Percentiles rank a stretch among this genome's conserved stretches.
Evolutionary conservation across 2,329 filamentous ascomycete genomes (phyloP).

Genomic region (Colletotrichum sp.): DNA sequence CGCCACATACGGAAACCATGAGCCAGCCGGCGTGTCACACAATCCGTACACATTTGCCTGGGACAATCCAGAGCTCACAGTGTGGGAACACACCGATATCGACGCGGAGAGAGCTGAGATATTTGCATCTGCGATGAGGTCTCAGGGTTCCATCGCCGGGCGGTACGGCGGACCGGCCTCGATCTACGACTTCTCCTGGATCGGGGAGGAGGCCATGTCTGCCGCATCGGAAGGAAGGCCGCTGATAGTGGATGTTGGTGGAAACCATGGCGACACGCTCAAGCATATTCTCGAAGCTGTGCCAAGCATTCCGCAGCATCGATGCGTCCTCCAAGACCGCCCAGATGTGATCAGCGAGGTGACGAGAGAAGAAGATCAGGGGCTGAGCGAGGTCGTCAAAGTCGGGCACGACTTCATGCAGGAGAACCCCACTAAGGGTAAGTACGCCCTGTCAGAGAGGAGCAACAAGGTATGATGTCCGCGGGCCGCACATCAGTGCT

Average conservation of each 20-base stretch:
- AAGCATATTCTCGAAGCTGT: constrained; percentile 27
- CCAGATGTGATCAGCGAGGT: constrained; percentile 30
- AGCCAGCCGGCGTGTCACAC: not conserved
- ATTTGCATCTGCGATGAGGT: not conserved
- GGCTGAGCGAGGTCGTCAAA: constrained; percentile 22
- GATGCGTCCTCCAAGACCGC: constrained; percentile 35
- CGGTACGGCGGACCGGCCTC: not conserved
- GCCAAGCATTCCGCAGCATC: constrained; percentile 25
- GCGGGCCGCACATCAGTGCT: not conserved
- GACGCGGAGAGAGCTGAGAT: not conserved
- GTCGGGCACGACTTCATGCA: constrained; percentile 32
- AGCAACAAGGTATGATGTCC: not conserved
- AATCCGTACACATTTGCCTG: constrained; percentile 4
- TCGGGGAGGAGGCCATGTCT: constrained; percentile 8
- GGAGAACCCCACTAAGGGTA: not conserved
- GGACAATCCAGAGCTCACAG: not conserved
- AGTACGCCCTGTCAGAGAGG: not conserved
- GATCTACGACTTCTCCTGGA: constrained; percentile 35
- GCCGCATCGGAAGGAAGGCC: not conserved
- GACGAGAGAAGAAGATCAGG: constrained; percentile 7
- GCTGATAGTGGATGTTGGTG: constrained; percentile 36
- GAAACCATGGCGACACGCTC: constrained; percentile 28
- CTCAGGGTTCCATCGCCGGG: not conserved
- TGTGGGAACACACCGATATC: not conserved
- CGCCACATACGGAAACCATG: not conserved